These are phyloP conservation scores for Fusarium gaditjirri DNA, from an alignment of 2,329 filamentous ascomycete genomes.

Conservation along the genomic window DNA sequence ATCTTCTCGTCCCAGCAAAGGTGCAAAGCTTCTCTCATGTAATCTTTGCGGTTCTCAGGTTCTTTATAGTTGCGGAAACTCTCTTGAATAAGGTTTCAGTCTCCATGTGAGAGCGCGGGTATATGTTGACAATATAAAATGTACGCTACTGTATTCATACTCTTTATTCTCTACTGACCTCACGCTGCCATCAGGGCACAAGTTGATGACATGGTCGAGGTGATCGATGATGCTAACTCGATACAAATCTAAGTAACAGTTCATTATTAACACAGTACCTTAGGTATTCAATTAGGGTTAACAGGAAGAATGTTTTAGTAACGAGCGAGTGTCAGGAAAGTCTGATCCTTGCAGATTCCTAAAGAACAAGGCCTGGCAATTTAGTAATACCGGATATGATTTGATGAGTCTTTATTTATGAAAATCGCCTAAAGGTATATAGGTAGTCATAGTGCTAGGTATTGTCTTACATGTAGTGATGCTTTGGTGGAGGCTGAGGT, in stretches of 20 bases:
- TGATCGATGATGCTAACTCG: too few relatives aligned
- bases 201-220: neutral
- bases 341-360: neutral
- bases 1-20: too few relatives aligned
- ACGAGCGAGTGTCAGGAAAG: neutral
- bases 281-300: too few relatives aligned
- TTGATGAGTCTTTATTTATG: neutral
- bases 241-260: neutral
- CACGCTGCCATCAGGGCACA: too few relatives aligned
- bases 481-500: neutral
- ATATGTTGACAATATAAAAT: neutral
- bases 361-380: neutral
- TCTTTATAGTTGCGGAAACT: accelerated
- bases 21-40: neutral
- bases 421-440: neutral
- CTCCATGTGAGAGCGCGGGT: neutral
- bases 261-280: neutral
- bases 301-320: neutral
- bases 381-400: neutral
- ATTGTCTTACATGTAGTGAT: neutral
- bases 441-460: neutral
- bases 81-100: too few relatives aligned
- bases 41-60: too few relatives aligned
- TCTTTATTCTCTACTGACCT: neutral
- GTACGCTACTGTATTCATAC: neutral